These are phyloP conservation scores for Geotrichum klebahnii DNA, from an alignment of 1,139 yeast genomes.

Conservation along the genomic window DNA sequence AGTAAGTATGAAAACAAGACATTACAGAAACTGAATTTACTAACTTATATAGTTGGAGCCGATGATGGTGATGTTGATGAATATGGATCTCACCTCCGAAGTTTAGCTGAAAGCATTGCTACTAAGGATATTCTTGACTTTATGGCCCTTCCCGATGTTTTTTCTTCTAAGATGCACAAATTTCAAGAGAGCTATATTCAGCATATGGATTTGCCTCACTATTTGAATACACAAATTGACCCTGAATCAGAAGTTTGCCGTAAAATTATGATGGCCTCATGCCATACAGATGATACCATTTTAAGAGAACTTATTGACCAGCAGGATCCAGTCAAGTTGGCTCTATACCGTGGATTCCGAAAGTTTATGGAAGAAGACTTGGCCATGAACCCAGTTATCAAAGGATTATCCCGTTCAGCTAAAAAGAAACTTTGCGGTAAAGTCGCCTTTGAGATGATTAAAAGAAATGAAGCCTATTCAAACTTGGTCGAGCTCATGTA, in stretches of 20 bases:
- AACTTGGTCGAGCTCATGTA: slow-evolving; percentile 21
- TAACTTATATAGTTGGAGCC: slow-evolving; percentile 16
- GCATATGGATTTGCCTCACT: slow-evolving; percentile 16
- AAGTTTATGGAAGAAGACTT: slow-evolving; percentile 22
- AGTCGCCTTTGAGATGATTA: slow-evolving; percentile 23
- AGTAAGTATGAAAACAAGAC: not conserved
- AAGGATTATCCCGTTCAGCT: slow-evolving; percentile 7
- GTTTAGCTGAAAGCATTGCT: slow-evolving; percentile 14
- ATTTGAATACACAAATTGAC: slow-evolving; percentile 17
- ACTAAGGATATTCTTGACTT: slow-evolving; percentile 15
- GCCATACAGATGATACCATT: slow-evolving; percentile 18
- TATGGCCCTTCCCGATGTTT: slow-evolving; percentile 20
- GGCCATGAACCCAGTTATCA: slow-evolving; percentile 16
- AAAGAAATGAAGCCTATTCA: slow-evolving; percentile 23
- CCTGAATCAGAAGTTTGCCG: slow-evolving; percentile 20
- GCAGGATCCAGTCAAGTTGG: slow-evolving; percentile 21
- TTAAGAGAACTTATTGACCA: slow-evolving; percentile 18
- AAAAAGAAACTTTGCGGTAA: slow-evolving; percentile 20
- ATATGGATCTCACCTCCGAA: slow-evolving; percentile 16
- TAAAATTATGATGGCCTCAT: slow-evolving; percentile 18
- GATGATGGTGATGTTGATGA: slow-evolving; percentile 21
- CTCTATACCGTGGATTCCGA: slow-evolving; percentile 20
- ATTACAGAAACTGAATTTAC: not conserved
- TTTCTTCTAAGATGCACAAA: slow-evolving; percentile 13
- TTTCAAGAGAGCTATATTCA: slow-evolving; percentile 13